Conservation (phyloP, 2,329 filamentous ascomycete genomes). For the Exophiala spinifera region DNA sequence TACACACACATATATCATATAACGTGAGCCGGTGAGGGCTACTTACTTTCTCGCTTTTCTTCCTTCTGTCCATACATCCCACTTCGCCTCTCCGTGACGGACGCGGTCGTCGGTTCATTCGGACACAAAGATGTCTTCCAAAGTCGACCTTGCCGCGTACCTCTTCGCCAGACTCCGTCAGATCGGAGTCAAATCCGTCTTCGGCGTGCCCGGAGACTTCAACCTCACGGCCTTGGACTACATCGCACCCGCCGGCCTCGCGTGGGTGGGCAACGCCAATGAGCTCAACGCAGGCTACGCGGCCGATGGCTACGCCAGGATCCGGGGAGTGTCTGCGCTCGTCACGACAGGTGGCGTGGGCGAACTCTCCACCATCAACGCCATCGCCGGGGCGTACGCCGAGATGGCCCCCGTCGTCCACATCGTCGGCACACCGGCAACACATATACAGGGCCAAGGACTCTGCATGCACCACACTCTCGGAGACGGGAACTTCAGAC, state of each 20-base stretch:
- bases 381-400: constrained; percentile 50
- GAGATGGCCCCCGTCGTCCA: constrained; percentile 59
- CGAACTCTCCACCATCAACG: constrained; percentile 41
- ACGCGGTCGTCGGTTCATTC: neutral
- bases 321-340: constrained; percentile 38
- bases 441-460: constrained; percentile 20
- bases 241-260: constrained; percentile 51
- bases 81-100: neutral
- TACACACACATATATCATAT: too few species aligned
- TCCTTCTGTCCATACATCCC: neutral
- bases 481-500: constrained; percentile 50
- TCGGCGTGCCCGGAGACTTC: constrained; percentile 52
- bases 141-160: constrained; percentile 48
- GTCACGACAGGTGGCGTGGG: constrained; percentile 62
- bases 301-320: constrained; percentile 74
- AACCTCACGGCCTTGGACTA: constrained; percentile 53
- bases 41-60: too few species aligned
- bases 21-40: too few species aligned
- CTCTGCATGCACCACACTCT: constrained; percentile 35
- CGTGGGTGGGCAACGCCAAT: constrained; percentile 62
- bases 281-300: constrained; percentile 68
- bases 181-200: constrained; percentile 48
- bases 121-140: too few species aligned
- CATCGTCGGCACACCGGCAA: constrained; percentile 50
- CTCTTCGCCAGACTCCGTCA: constrained; percentile 50